These are phyloP conservation scores for Starmerella gropengiesseri DNA, from an alignment of 805 yeast species.

Conservation along the genomic window DNA sequence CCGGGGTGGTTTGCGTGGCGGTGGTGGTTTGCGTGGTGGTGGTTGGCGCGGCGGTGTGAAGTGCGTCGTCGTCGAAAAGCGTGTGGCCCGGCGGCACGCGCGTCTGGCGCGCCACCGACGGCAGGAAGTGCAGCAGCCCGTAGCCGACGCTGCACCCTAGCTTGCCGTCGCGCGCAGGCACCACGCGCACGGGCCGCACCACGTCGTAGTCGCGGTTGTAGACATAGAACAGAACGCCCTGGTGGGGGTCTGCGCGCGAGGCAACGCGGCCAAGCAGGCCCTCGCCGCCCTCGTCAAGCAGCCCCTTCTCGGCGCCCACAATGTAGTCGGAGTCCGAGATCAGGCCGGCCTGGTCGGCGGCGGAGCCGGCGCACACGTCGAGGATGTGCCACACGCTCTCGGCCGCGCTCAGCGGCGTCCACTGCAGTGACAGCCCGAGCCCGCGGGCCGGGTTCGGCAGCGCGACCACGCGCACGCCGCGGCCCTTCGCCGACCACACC, in stretches of 20 bases:
- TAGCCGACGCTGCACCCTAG: slow-evolving; percentile 93
- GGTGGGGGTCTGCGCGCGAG: slow-evolving; percentile 35
- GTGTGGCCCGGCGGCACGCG: slow-evolving; percentile 21
- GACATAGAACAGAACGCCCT: slow-evolving; percentile 42
- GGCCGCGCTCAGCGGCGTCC: slow-evolving; percentile 64
- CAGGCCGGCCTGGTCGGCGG: slow-evolving; percentile 75
- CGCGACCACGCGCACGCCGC: slow-evolving; percentile 18
- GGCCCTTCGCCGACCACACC: slow-evolving; percentile 82
- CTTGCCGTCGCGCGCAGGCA: slow-evolving; percentile 65
- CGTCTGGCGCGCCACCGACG: slow-evolving; percentile 38
- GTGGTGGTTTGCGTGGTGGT: background rate
- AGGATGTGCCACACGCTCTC: slow-evolving; percentile 82
- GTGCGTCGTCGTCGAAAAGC: slow-evolving; percentile 17
- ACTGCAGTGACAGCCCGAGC: slow-evolving; percentile 48
- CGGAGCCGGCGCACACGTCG: slow-evolving; percentile 59
- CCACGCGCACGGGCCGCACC: slow-evolving; percentile 77
- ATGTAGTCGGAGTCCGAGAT: slow-evolving; percentile 80
- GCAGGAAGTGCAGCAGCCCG: slow-evolving; percentile 78
- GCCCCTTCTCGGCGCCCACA: slow-evolving; percentile 78
- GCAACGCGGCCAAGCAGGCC: slow-evolving; percentile 59
- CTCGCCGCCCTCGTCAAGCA: slow-evolving; percentile 80
- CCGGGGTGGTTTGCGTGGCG: background rate
- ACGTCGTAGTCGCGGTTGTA: slow-evolving; percentile 82
- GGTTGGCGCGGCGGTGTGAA: background rate
- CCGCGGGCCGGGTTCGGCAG: slow-evolving; percentile 35